phyloP scores from a whole-genome alignment of 106 monocot genomes.

The Gastrodia elata region DNA sequence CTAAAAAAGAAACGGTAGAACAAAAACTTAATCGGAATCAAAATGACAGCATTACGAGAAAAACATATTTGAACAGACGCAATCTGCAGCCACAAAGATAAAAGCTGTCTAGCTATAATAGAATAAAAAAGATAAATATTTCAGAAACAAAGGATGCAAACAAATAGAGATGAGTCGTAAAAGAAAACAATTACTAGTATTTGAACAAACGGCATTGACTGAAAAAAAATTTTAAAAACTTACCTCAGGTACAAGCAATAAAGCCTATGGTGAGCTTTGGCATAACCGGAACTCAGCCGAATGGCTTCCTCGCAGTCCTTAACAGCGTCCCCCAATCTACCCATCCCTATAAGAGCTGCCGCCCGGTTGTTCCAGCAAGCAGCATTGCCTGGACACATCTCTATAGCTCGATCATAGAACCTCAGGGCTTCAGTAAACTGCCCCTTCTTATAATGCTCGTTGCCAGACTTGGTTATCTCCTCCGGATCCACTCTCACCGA shows the following conservation, averaged over 20 bases:
- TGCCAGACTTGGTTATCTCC: conserved; percentile 54
- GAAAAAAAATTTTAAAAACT: conserved; percentile 11
- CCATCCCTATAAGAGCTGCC: conserved; percentile 56
- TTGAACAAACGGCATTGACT: neutral
- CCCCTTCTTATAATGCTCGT: conserved; percentile 64
- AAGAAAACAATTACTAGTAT: neutral
- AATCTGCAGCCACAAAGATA: neutral
- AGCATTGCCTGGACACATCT: conserved; percentile 51
- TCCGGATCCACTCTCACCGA: conserved; percentile 28
- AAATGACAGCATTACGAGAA: neutral
- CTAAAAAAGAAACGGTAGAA: neutral
- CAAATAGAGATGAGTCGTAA: neutral
- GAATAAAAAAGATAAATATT: neutral
- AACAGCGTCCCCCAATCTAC: conserved; percentile 50
- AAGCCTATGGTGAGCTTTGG: conserved; percentile 44
- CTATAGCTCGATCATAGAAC: conserved; percentile 47
- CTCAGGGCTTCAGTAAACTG: conserved; percentile 47
- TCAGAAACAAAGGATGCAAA: neutral
- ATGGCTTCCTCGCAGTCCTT: conserved; percentile 54
- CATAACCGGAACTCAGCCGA: conserved; percentile 37
- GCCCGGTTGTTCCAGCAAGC: conserved; percentile 60
- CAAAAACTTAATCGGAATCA: neutral
- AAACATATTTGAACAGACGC: neutral
- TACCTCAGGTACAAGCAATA: conserved; percentile 45
- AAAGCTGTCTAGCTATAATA: neutral